Base-by-base conservation (phyloP, 139 green algal species). In the Chlorella sp. region DNA sequence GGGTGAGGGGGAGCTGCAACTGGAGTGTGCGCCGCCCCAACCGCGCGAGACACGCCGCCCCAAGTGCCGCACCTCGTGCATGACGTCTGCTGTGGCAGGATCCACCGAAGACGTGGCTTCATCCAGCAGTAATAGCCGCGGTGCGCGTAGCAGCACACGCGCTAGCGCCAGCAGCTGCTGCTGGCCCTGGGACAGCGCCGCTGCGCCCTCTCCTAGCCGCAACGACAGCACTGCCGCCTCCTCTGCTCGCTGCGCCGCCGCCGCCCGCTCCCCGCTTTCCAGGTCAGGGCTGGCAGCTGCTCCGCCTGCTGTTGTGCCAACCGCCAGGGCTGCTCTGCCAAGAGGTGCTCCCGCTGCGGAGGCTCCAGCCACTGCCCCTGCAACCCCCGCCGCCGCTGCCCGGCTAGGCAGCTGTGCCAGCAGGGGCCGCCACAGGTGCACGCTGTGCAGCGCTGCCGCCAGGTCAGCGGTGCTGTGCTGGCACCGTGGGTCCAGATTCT, bases 131-230 rank as follows among this genome's bases (percentile, higher is more conserved):
- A 98, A 79, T 32, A 98, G 72, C 11, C 36, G 82, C 3, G 88
- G 76, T 0, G 83, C 79, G 17, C 87, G 76, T 75, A 98, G 88
- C 81, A 98, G 86, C 65, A 93, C 83, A 0, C 95, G 84, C 17
- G 94, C 94, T 54, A 98, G 76, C 81, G 89, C 93, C 83, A 98
- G 85, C 82, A 96, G 90, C 90, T 97, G 95, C 84, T 92, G 89
- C 86, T 97, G 94, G 1, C 95, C 95, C 69, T 72, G 83, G 3
- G 87, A 92, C 40, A 94, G 64, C 8, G 81, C 80, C 0, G 76
- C 48, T 26, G 86, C 88, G 28, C 80, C 82, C 74, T 89, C 91
- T 7, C 86, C 84, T 17, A 94, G 68, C 2, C 69, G 76, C 75
- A 92, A 20, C 8, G 26, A 72, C 51, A 91, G 83, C 82, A 91